Percentiles rank a stretch among this genome's conserved stretches.
phyloP scores from a whole-genome alignment of 116 monocot genomes.

The Zostera marina region DNA sequence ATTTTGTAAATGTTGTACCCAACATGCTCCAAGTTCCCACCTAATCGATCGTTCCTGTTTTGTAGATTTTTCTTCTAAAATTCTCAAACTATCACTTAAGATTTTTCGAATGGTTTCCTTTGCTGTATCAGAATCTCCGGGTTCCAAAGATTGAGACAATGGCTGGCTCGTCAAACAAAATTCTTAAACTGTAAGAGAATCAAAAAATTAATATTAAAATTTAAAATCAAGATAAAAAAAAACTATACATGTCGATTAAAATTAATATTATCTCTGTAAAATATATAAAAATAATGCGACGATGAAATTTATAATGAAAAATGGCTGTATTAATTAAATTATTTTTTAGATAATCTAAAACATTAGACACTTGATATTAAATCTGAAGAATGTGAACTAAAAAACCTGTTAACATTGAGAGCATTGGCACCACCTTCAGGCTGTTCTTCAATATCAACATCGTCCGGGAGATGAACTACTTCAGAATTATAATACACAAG shows the following conservation, averaged over 20 bases:
- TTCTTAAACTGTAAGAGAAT: slow-evolving; percentile 58
- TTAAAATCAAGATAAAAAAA: too few species aligned
- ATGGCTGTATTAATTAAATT: too few species aligned
- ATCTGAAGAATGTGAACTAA: too few species aligned
- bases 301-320: too few species aligned
- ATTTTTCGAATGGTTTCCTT: slow-evolving; percentile 23
- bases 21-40: slow-evolving; percentile 97
- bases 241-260: too few species aligned
- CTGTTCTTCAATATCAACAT: slow-evolving; percentile 68
- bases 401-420: slow-evolving; percentile 79
- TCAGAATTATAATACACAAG: slow-evolving; percentile 19
- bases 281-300: too few species aligned
- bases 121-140: slow-evolving; percentile 22
- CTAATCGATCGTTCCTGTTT: slow-evolving; percentile 36
- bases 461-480: slow-evolving; percentile 14
- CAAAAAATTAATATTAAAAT: background rate
- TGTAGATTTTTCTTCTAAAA: slow-evolving; percentile 32
- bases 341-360: too few species aligned
- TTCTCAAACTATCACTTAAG: slow-evolving; percentile 35
- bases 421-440: slow-evolving; percentile 85
- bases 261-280: too few species aligned
- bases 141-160: slow-evolving; percentile 17
- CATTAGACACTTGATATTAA: too few species aligned
- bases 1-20: slow-evolving; percentile 87
- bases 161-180: slow-evolving; percentile 46